Evolutionary conservation across 1,139 yeast genomes (phyloP), one percentile per base, ranked within the genome.

Genomic region (Taphrina confusa): DNA sequence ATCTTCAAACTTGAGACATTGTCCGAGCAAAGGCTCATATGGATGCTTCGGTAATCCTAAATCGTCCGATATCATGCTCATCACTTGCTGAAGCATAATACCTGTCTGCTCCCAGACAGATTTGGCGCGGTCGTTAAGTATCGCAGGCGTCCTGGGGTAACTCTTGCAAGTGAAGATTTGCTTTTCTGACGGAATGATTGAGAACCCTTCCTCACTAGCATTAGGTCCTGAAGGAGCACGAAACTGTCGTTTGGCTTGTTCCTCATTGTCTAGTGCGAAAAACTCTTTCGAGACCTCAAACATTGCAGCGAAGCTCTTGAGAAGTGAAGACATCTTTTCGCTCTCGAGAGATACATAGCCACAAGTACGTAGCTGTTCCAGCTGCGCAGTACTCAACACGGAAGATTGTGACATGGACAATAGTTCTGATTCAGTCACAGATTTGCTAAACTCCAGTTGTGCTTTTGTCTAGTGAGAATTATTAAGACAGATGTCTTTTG

Each of bases 141-240:
- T 16, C 4, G 14, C 18, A 3, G 52, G 52, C 22, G 52, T 47
- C 4, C 52, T 16, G 12, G 39, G 20, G 22, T 33, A 47, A 12
- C 40, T 18, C 12, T 30, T 18, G 22, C 42, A 47, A 3, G 52
- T 47, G n/a, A 47, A 47, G 18, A 47, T 47, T 22, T 47, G 52
- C 42, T 47, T 47, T 22, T 47, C 52, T 9, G 25, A 4, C 22
- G 52, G 52, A 4, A 47, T 33, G 8, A 22, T 20, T 14, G 52
- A 47, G 20, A 16, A 47, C 1, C 52, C 52, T 33, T 47, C 52
- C 23, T 47, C 52, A 20, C 52, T 47, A n/a, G 42, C 52, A n/a
- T 42, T 42, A 4, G 52, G 20, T 1, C 52, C 52, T 3, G 39
- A 25, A 12, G 42, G 31, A 5, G 52, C 52, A 3, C 52, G 27